Evolutionary conservation across 2,329 filamentous ascomycete genomes (phyloP).

Genomic region (Nemania serpens): DNA sequence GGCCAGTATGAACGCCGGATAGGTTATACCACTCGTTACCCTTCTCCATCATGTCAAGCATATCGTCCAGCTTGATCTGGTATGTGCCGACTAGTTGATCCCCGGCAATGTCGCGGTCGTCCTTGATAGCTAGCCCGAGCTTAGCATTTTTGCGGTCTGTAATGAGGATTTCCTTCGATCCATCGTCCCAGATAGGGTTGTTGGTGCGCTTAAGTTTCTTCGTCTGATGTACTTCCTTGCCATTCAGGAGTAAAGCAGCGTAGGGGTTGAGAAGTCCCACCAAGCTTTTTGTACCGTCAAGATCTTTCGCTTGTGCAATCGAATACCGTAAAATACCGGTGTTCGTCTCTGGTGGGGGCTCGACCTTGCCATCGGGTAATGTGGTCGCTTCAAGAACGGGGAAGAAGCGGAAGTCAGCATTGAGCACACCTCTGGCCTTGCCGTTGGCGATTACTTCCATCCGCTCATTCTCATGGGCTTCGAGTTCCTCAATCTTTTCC

Average conservation of each 20-base stretch:
- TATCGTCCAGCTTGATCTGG: constrained; percentile 92
- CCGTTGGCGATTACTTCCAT: constrained; percentile 85
- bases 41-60: constrained; percentile 87
- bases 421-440: constrained; percentile 78
- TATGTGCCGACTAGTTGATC: constrained; percentile 90
- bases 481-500: constrained; percentile 77
- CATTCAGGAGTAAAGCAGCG: constrained; percentile 84
- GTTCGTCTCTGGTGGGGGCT: constrained; percentile 84
- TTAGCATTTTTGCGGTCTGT: constrained; percentile 91
- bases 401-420: constrained; percentile 90
- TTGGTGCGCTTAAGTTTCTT: constrained; percentile 96
- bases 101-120: constrained; percentile 82
- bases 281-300: constrained; percentile 90
- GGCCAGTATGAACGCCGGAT: constrained; percentile 77
- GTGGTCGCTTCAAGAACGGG: constrained; percentile 78
- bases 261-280: constrained; percentile 93
- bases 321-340: constrained; percentile 94
- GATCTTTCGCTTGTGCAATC: constrained; percentile 93
- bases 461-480: constrained; percentile 80
- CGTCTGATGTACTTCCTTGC: constrained; percentile 86
- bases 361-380: constrained; percentile 71
- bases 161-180: constrained; percentile 91
- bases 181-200: constrained; percentile 94
- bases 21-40: constrained; percentile 97
- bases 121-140: constrained; percentile 90